Percentiles rank a stretch among this genome's conserved stretches.
These are phyloP conservation scores for Schizonepeta tenuifolia DNA, from an alignment of 257 asterid genomes.

Conservation along the genomic window DNA sequence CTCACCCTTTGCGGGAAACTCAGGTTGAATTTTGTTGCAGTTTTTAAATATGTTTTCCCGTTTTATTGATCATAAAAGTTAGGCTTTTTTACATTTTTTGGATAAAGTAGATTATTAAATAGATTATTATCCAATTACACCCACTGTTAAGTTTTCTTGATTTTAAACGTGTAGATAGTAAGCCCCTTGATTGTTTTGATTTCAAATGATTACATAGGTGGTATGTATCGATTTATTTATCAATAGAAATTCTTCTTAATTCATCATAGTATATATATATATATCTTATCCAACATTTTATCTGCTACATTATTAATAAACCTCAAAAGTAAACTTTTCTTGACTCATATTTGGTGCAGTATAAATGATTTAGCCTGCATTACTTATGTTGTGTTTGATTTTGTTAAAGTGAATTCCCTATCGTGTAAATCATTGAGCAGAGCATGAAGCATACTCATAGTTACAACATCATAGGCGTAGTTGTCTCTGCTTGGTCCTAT, in stretches of 20 bases:
- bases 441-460: not conserved
- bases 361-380: not conserved
- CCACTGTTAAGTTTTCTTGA: too few species aligned
- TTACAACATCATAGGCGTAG: not conserved
- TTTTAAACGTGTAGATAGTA: too few species aligned
- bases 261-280: too few species aligned
- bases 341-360: not conserved
- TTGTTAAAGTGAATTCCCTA: not conserved
- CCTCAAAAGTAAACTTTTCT: not conserved
- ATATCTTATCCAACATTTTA: too few species aligned
- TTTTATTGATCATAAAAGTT: not conserved
- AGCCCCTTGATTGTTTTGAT: too few species aligned
- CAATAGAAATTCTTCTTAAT: too few species aligned
- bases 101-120: too few species aligned
- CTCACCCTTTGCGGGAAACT: slow-evolving; percentile 76
- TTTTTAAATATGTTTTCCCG: not conserved
- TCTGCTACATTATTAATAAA: too few species aligned
- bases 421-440: not conserved
- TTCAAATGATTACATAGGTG: too few species aligned
- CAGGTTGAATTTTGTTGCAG: slow-evolving; percentile 44
- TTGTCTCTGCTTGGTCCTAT: not conserved
- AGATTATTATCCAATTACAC: too few species aligned
- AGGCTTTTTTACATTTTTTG: not conserved
- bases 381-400: not conserved
- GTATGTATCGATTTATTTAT: too few species aligned